Evolutionary conservation across 169 alveolate species (phyloP), one percentile per base, ranked within the genome.

Genomic region (Eimeria falciformis): DNA sequence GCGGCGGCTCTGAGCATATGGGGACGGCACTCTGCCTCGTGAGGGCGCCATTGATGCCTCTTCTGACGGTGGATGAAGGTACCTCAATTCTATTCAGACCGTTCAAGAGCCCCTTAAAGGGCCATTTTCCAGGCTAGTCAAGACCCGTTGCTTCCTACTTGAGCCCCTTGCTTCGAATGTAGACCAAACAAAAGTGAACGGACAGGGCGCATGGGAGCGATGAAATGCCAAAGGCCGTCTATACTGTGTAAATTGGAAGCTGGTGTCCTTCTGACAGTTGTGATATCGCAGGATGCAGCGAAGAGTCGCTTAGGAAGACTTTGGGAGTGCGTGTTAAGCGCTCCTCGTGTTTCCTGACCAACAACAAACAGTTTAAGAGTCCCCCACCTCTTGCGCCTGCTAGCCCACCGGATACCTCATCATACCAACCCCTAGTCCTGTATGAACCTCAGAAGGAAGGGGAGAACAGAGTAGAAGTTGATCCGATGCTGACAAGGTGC

Each of bases 101-200:
- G 21, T 95, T 95, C 94, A 95, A 95, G 56, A 95, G 97, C 71
- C 97, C 97, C 7, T 81, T 95, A 45, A 94, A 93, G 78, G 97
- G 97, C 0, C 97, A 95, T 46, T 69, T 66, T 50, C 97, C 97
- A 82, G 97, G 97, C 92, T 62, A 62, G 95, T 47, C 68, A 12
- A 1, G 40, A 73, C 7, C 62, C 7, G 25, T 43, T 17, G 62
- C 18, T 0, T n/a, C 3, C 23, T 37, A n/a, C n/a, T n/a, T n/a
- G n/a, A n/a, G n/a, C n/a, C n/a, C n/a, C n/a, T n/a, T n/a, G n/a
- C n/a, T n/a, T n/a, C n/a, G n/a, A n/a, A n/a, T n/a, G n/a, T n/a
- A n/a, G n/a, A n/a, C n/a, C n/a, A n/a, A n/a, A n/a, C n/a, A n/a
- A n/a, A n/a, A n/a, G n/a, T n/a, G n/a, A n/a, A n/a, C n/a, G n/a